Evolutionary conservation across 768 basidiomycete genomes (phyloP).

Genomic region (Cyathus striatus): DNA sequence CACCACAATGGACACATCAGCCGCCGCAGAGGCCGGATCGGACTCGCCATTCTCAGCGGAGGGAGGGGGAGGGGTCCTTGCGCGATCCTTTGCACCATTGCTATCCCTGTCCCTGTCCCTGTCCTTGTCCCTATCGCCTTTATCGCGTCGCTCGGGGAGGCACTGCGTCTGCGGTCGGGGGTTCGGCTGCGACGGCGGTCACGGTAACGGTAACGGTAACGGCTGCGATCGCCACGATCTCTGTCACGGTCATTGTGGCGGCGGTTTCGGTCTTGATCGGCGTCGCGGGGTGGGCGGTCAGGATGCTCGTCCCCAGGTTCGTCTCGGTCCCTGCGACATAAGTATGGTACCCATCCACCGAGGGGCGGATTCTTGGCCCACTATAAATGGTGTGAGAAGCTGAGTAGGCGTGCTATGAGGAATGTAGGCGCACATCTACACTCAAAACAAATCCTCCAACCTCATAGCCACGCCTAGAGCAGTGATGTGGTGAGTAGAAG

Average conservation of each 20-base stretch:
- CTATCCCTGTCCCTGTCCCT: conserved; percentile 37
- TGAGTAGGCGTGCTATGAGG: neutral
- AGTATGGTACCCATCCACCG: conserved; percentile 32
- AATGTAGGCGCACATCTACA: conserved; percentile 22
- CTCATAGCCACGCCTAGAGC: conserved; percentile 28
- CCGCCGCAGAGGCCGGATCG: too few relatives aligned
- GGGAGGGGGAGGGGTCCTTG: conserved; percentile 55
- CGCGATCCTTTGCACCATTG: too few relatives aligned
- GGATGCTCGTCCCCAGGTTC: conserved; percentile 20
- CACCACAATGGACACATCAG: too few relatives aligned
- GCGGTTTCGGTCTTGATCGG: conserved; percentile 19
- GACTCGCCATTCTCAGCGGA: too few relatives aligned
- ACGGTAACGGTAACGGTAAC: conserved; percentile 17
- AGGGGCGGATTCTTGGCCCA: conserved; percentile 36
- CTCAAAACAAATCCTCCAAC: conserved; percentile 32
- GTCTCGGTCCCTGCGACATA: too few relatives aligned
- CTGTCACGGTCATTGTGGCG: conserved; percentile 18
- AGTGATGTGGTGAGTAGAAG: neutral
- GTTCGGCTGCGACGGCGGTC: conserved; percentile 19
- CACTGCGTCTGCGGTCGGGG: conserved; percentile 15
- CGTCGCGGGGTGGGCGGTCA: conserved; percentile 9
- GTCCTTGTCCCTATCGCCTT: conserved; percentile 43
- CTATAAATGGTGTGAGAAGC: conserved; percentile 7
- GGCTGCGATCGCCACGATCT: conserved; percentile 17
- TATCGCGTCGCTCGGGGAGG: conserved; percentile 15